Evolutionary conservation across 257 asterid species (phyloP), one percentile per base, ranked within the genome.

Genomic region (Przewalskia tangutica): DNA sequence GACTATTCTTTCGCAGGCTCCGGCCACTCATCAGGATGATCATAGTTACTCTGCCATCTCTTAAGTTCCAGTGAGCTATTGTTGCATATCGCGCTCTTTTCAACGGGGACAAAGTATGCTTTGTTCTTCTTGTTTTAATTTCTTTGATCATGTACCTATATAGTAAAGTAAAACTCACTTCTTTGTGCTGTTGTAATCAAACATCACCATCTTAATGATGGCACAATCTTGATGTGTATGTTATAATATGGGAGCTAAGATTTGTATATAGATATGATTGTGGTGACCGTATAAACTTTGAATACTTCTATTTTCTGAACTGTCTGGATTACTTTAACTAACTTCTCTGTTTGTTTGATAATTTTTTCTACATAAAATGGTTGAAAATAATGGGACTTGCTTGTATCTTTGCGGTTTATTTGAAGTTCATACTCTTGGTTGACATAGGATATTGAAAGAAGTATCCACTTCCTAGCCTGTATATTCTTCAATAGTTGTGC

Each of bases 31-130:
- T 38, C 6, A 38, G 38, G 97, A 92, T 75, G 99, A 90, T 6
- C 23, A 88, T 60, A 86, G 94, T 77, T 96, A 95, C 93, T 62
- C 97, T 0, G 92, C 97, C 50, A 91, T 94, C 0, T 17, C 80
- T 48, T 75, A 62, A 75, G 44, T 75, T 75, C 46, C 62, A 27
- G 1, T 50, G 16, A 50, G 8, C 62, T 50, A 12, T 73, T 73
- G 4, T 73, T 20, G 13, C 62, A 23, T 13, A 48, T 50, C n/a
- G 32, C 14, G 40, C 51, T 42, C 32, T 40, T n/a, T n/a, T n/a
- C n/a, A 17, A 1, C 18, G 54, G 54, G 12, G 20, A 46, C 59
- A 59, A 20, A 46, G 6, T 59, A 16, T 20, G 7, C 80, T 75
- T 75, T 13, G 46, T 7, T 75, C 62, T 12, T 75, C 80, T 75